Evolutionary conservation across 768 basidiomycete genomes (phyloP).

Genomic region (Amanita muscaria): DNA sequence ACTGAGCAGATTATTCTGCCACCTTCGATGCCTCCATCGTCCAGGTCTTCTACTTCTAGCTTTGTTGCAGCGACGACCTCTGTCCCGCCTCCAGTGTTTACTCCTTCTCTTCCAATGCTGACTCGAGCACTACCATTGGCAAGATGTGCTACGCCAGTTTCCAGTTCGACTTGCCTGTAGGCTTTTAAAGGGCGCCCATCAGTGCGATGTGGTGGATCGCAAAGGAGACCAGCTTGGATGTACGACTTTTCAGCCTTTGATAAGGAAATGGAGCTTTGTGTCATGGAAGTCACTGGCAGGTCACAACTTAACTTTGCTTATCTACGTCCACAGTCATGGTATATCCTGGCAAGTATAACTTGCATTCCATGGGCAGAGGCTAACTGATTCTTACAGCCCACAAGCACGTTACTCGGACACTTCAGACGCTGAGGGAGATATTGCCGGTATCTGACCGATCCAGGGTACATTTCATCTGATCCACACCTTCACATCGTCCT

Average conservation of each 20-base stretch:
- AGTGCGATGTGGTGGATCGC: constrained; percentile 53
- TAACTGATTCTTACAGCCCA: constrained; percentile 27
- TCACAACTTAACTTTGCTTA: neutral
- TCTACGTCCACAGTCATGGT: constrained; percentile 15
- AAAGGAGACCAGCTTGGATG: constrained; percentile 55
- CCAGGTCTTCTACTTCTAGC: constrained; percentile 65
- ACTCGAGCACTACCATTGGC: constrained; percentile 81
- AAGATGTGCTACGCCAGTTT: constrained; percentile 70
- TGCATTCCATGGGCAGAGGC: neutral
- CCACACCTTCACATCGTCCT: neutral
- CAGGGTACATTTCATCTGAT: constrained; percentile 35
- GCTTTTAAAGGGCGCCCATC: constrained; percentile 67
- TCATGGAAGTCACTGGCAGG: constrained; percentile 17
- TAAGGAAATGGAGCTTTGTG: constrained; percentile 38
- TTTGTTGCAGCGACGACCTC: constrained; percentile 74
- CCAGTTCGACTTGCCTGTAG: constrained; percentile 61
- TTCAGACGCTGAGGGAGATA: constrained; percentile 39
- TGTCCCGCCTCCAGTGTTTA: constrained; percentile 55
- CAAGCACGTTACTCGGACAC: constrained; percentile 45
- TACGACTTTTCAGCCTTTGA: constrained; percentile 71
- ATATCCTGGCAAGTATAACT: constrained; percentile 23
- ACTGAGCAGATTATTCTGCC: constrained; percentile 63
- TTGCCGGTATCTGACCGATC: constrained; percentile 39
- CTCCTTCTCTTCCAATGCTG: constrained; percentile 51
- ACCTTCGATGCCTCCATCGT: constrained; percentile 39